Evolutionary conservation across 768 basidiomycete genomes (phyloP).

Genomic region (Lepiota brunneoincarnata): DNA sequence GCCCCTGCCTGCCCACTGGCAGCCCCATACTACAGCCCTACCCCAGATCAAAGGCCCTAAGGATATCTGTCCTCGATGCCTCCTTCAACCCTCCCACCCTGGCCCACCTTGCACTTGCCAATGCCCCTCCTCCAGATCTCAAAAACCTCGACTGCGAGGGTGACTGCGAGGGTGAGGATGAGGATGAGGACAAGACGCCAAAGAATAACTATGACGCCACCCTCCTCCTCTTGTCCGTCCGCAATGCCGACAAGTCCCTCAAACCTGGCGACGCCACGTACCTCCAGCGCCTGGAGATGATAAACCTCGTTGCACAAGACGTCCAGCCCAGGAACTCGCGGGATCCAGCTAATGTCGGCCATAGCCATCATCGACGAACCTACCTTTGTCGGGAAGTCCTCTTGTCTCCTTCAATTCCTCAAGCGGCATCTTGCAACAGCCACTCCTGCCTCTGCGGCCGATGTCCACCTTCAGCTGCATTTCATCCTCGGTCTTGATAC

Average conservation of each 20-base stretch:
- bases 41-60: conserved; percentile 27
- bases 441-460: conserved; percentile 10
- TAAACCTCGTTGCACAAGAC: conserved; percentile 61
- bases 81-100: conserved; percentile 92
- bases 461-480: conserved; percentile 41
- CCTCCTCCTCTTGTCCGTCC: conserved; percentile 77
- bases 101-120: conserved; percentile 79
- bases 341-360: conserved; percentile 51
- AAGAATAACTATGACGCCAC: conserved; percentile 60
- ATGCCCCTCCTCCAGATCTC: conserved; percentile 27
- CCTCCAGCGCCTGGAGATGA: conserved; percentile 85
- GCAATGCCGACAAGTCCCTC: conserved; percentile 82
- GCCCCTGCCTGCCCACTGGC: conserved; percentile 46
- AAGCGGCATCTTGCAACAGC: conserved; percentile 28
- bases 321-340: conserved; percentile 4
- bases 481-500: conserved; percentile 88
- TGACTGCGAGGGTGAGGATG: not conserved
- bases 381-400: conserved; percentile 83
- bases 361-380: conserved; percentile 86
- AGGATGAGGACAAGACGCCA: conserved; percentile 3
- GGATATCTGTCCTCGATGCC: conserved; percentile 80
- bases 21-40: conserved; percentile 1
- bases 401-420: conserved; percentile 51
- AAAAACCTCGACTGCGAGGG: not conserved
- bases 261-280: conserved; percentile 71